These are phyloP conservation scores for Alternaria ventricosa DNA, from an alignment of 2,329 filamentous ascomycete species.

Conservation along the genomic window DNA sequence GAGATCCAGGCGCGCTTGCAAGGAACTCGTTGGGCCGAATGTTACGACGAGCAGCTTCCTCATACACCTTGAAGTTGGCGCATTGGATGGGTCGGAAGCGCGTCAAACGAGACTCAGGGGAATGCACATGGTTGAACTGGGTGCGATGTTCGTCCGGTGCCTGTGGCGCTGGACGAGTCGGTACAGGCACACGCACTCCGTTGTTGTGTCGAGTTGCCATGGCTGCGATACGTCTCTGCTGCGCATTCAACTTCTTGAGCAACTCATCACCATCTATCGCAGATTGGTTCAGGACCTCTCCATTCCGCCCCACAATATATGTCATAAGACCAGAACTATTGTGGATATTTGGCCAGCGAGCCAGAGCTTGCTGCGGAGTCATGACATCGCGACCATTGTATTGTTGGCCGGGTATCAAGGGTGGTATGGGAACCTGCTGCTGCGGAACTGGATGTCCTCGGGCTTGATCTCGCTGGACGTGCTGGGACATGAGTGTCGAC, in stretches of 20 bases:
- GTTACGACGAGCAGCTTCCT: background rate
- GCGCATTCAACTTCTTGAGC: background rate
- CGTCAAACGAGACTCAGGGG: background rate
- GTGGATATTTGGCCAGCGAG: background rate
- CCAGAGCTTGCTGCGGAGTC: background rate
- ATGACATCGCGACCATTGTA: background rate
- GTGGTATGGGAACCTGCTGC: background rate
- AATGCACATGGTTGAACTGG: background rate
- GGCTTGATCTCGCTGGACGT: background rate
- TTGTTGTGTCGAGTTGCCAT: background rate
- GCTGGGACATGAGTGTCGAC: background rate
- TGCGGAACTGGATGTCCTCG: background rate
- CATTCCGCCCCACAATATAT: background rate
- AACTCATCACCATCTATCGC: background rate
- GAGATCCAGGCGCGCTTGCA: conserved; percentile 7
- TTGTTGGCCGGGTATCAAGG: background rate
- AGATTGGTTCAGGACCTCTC: background rate
- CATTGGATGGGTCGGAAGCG: background rate
- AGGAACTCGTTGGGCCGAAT: background rate
- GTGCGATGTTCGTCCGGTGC: background rate
- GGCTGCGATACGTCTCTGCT: background rate
- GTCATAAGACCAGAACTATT: background rate
- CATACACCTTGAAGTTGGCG: background rate
- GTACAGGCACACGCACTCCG: background rate
- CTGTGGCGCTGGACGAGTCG: background rate